Percentiles rank a stretch among this genome's conserved stretches.
phyloP scores from a whole-genome alignment of 2,329 filamentous ascomycete species.

The Drechslerella coelobrocha region DNA sequence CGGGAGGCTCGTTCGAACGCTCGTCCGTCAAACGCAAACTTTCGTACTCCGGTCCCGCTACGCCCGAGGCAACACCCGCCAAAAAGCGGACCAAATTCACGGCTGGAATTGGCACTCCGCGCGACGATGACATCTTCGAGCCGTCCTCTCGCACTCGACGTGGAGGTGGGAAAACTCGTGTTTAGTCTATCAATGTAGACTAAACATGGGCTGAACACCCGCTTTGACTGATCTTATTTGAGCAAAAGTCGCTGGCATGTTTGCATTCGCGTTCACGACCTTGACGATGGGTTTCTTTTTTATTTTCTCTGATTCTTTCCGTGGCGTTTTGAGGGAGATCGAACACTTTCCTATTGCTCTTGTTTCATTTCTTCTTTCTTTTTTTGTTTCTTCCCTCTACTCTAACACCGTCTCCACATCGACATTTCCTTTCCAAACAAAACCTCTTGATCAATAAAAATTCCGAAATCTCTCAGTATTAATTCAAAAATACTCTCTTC shows the following conservation, averaged over 20 bases:
- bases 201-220: not conserved
- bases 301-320: not conserved
- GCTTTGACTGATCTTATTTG: slow-evolving; percentile 17
- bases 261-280: slow-evolving; percentile 27
- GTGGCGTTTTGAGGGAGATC: slow-evolving; percentile 37
- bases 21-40: slow-evolving; percentile 40
- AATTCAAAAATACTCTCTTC: slow-evolving; percentile 15
- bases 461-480: too few species aligned
- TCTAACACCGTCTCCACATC: not conserved
- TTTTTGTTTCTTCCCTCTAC: not conserved
- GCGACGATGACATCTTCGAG: slow-evolving; percentile 27
- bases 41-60: slow-evolving; percentile 34
- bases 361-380: not conserved
- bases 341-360: slow-evolving; percentile 17
- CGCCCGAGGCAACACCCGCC: slow-evolving; percentile 46
- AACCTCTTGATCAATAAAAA: slow-evolving; percentile 14
- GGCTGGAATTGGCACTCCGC: slow-evolving; percentile 10
- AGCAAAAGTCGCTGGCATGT: slow-evolving; percentile 8
- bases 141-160: slow-evolving; percentile 31
- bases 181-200: slow-evolving; percentile 16
- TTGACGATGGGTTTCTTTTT: slow-evolving; percentile 21
- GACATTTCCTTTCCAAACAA: not conserved
- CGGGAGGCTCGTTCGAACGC: slow-evolving; percentile 10
- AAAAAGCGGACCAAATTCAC: slow-evolving; percentile 36
- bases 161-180: slow-evolving; percentile 23